Evolutionary conservation across 2,329 filamentous ascomycete species (phyloP).

Genomic region (Zymoseptoria pseudotritici): DNA sequence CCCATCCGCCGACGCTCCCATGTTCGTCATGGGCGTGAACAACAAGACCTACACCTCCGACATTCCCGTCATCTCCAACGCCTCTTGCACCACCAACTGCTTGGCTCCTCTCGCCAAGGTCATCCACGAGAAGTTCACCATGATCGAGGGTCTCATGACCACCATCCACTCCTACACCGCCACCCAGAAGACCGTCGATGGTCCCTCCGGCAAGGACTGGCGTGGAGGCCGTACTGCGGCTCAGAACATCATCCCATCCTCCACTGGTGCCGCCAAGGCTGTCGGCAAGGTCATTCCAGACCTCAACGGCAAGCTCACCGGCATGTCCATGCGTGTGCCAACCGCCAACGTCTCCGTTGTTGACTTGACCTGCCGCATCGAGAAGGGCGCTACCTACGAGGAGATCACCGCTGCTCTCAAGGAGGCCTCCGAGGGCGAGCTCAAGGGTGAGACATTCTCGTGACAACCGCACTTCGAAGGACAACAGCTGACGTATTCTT

Average conservation of each 20-base stretch:
- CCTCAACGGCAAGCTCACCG: constrained; percentile 98
- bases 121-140: constrained; percentile 95
- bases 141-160: constrained; percentile 99
- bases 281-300: constrained; percentile 99
- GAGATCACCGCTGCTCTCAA: constrained; percentile 87
- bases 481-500: constrained; percentile 19
- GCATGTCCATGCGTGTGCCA: constrained; percentile 99
- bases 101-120: constrained; percentile 98
- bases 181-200: constrained; percentile 99
- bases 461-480: not conserved
- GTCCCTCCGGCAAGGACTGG: constrained; percentile 98
- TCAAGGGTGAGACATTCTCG: constrained; percentile 62
- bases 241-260: constrained; percentile 99
- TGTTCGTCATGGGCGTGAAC: constrained; percentile 99
- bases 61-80: constrained; percentile 94
- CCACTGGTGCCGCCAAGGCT: constrained; percentile 98
- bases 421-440: constrained; percentile 71
- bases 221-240: constrained; percentile 97
- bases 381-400: constrained; percentile 83
- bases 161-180: constrained; percentile 99
- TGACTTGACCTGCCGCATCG: constrained; percentile 86
- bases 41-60: constrained; percentile 85
- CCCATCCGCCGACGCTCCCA: constrained; percentile 90
- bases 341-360: constrained; percentile 99
- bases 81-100: constrained; percentile 99